Percentiles rank a stretch among this genome's conserved stretches.
Conservation (phyloP, 371 early-diverging fungal genomes). For the Umbelopsis sp. region DNA sequence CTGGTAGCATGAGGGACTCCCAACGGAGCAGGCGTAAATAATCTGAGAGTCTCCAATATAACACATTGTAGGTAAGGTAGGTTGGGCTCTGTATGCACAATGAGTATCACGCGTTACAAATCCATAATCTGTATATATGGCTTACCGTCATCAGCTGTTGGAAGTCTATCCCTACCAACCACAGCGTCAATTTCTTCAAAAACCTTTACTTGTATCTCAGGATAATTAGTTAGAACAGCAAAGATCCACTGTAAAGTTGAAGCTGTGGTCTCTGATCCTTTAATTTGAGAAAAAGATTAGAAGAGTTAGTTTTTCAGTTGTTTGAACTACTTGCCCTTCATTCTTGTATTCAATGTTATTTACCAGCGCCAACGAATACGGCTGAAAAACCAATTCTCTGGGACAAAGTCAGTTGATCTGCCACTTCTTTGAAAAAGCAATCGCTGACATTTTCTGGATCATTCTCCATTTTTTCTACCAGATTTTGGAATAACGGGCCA, state of each 20-base stretch:
- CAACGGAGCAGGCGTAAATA: constrained; percentile 47
- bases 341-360: background rate
- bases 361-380: constrained; percentile 51
- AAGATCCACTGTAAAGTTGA: constrained; percentile 50
- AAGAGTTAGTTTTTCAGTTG: too few relatives aligned
- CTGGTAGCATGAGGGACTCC: constrained; percentile 51
- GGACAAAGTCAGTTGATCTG: constrained; percentile 35
- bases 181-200: constrained; percentile 39
- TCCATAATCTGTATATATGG: background rate
- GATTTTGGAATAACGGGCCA: constrained; percentile 26
- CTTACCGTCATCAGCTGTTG: constrained; percentile 41
- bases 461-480: constrained; percentile 24
- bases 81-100: constrained; percentile 25
- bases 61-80: constrained; percentile 51
- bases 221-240: constrained; percentile 44
- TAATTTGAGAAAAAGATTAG: background rate
- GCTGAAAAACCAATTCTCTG: constrained; percentile 39
- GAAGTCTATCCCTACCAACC: constrained; percentile 40
- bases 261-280: constrained; percentile 51
- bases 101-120: background rate
- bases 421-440: constrained; percentile 47
- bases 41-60: constrained; percentile 46
- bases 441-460: constrained; percentile 23
- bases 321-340: too few relatives aligned
- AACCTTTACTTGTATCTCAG: constrained; percentile 45